A percentile compares a stretch with the other conserved stretches of the same genome.
These are phyloP conservation scores for Phialocephala subalpina DNA, from an alignment of 2,329 filamentous ascomycete genomes.

Conservation along the genomic window DNA sequence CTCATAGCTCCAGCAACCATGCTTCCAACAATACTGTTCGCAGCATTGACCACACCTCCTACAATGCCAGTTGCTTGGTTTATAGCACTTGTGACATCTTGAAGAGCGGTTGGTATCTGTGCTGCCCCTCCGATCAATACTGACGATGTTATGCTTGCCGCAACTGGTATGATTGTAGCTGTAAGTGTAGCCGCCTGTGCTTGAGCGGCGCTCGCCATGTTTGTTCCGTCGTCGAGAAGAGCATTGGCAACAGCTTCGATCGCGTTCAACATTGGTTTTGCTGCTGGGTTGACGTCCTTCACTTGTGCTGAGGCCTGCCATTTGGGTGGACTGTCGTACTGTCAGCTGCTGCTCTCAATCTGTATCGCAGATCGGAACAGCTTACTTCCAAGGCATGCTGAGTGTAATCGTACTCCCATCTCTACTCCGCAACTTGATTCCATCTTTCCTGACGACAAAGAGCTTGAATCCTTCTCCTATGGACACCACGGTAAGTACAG, in stretches of 20 bases:
- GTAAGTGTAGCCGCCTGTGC: constrained; percentile 6
- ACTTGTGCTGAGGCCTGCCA: constrained; percentile 6
- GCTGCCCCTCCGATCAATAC: constrained; percentile 13
- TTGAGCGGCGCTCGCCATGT: constrained; percentile 14
- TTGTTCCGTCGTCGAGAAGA: constrained; percentile 25
- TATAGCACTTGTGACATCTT: constrained; percentile 15
- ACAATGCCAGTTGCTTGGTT: constrained; percentile 25
- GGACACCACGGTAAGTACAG: constrained; percentile 36
- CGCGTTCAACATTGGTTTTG: constrained; percentile 23
- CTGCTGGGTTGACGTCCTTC: constrained; percentile 24
- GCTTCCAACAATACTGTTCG: constrained; percentile 27
- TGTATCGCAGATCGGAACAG: background rate
- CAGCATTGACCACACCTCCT: constrained; percentile 25
- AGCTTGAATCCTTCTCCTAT: constrained; percentile 37
- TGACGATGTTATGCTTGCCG: background rate
- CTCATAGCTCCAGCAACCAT: constrained; percentile 21
- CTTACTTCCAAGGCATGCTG: constrained; percentile 32
- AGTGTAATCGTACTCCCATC: constrained; percentile 29
- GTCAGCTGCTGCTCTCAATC: constrained; percentile 1
- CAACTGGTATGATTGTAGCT: constrained; percentile 2
- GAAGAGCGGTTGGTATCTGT: constrained; percentile 5
- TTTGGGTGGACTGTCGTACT: constrained; percentile 9
- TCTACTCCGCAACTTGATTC: constrained; percentile 19
- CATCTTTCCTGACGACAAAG: constrained; percentile 22
- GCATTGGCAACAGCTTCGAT: constrained; percentile 32